phyloP scores from a whole-genome alignment of 164 flowering plant species.

The Stephania yunnanensis region DNA sequence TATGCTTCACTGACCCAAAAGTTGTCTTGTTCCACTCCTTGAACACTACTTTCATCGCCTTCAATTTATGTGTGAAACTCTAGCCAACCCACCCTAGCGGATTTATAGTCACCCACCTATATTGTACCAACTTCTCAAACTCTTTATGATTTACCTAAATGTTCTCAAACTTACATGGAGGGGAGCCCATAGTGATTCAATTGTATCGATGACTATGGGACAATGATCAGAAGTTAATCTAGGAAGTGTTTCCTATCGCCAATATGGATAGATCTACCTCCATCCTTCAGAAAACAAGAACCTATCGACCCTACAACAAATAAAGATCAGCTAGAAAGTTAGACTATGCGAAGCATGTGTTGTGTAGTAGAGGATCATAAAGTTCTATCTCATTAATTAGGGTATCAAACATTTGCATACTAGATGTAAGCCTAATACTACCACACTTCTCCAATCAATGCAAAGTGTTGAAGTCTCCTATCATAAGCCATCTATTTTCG shows the following conservation, averaged over 20 bases:
- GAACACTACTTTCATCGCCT: neutral
- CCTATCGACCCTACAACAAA: neutral
- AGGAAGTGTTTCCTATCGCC: neutral
- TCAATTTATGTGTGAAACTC: neutral
- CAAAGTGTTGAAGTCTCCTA: no score
- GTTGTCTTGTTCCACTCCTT: neutral
- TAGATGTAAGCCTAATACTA: no score
- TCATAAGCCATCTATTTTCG: neutral
- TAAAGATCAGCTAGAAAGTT: neutral
- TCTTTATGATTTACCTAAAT: neutral
- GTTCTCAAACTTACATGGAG: neutral
- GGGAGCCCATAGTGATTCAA: neutral
- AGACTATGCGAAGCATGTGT: neutral
- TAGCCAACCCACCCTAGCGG: neutral
- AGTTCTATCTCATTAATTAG: neutral
- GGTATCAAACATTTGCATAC: neutral
- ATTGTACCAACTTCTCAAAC: neutral
- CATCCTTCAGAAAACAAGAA: neutral
- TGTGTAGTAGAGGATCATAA: neutral
- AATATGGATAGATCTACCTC: neutral
- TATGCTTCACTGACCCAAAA: neutral
- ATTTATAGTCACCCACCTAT: neutral
- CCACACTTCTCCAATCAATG: no score
- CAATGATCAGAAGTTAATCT: neutral
- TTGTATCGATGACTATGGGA: neutral